Percentiles rank a stretch among this genome's conserved stretches.
phyloP scores from a whole-genome alignment of 768 basidiomycete genomes.

The Porphyrellus cyaneotinctus region DNA sequence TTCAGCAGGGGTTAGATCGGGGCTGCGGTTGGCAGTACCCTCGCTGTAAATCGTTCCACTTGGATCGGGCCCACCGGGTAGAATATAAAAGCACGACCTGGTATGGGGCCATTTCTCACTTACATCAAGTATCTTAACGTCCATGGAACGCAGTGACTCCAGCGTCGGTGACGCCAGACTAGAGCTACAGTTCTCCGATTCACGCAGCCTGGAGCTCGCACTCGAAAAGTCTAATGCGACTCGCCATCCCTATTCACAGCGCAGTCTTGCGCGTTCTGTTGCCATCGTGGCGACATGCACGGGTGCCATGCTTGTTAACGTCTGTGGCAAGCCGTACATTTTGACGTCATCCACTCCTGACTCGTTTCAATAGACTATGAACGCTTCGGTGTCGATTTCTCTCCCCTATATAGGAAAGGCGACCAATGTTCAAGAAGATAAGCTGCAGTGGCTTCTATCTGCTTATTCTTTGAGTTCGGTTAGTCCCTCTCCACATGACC shows the following conservation, averaged over 20 bases:
- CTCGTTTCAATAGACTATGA: constrained; percentile 23
- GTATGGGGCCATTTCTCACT: no score
- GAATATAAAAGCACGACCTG: no score
- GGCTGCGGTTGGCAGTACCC: no score
- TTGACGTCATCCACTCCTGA: not conserved
- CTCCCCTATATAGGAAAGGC: constrained; percentile 49
- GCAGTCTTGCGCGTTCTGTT: not conserved
- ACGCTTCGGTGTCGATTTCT: constrained; percentile 43
- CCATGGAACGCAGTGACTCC: constrained; percentile 6
- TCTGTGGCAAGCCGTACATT: constrained; percentile 17
- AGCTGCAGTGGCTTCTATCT: constrained; percentile 64
- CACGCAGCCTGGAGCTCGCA: not conserved
- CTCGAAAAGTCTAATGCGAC: not conserved
- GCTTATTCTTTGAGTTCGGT: constrained; percentile 68
- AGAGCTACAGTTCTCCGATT: constrained; percentile 11
- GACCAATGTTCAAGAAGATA: constrained; percentile 44
- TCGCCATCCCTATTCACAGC: not conserved
- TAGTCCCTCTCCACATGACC: constrained; percentile 9
- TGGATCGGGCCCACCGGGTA: no score
- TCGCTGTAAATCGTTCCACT: no score
- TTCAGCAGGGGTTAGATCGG: no score
- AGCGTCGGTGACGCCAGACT: constrained; percentile 7
- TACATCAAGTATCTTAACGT: no score
- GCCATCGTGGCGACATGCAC: constrained; percentile 32
- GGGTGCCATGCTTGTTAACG: constrained; percentile 36